Evolutionary conservation across 2,329 filamentous ascomycete genomes (phyloP), one percentile per base, ranked within the genome.

Genomic region (Lasiodiplodia citricola): DNA sequence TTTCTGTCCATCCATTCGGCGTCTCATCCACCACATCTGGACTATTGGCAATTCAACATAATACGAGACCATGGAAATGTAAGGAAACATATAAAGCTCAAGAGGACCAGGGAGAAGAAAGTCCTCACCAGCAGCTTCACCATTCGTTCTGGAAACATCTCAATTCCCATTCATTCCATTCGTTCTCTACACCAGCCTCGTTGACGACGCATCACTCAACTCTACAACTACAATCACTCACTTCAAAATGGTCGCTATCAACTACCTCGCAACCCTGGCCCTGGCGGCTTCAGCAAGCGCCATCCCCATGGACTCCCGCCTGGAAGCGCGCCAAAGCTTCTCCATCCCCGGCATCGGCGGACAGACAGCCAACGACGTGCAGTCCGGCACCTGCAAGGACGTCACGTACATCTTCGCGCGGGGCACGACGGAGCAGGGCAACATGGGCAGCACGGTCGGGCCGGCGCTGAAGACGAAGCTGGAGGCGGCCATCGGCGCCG

Each of bases 401-500:
- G 80, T 86, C 70, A 87, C 85, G 8, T 76, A 88, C 66, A 83
- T 88, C 71, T 88, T 85, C 71, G 86, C 86, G 21, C 82, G 86
- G 18, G 86, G 87, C 7, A 87, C 86, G 4, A 83, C 81, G 4
- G 85, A 88, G 75, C 38, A 70, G 0, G 86, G 85, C 54, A 87
- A 87, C 72, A 83, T 88, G 60, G 86, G 86, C n/a, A 74, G 73
- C 21, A 70, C 83, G 6, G 80, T 83, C 1, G 86, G 86, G 1
- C 86, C 86, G 2, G 83, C 84, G 1, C 84, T 88, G 71, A 84
- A 85, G 70, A 75, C 81, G 52, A 81, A 82, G 1, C 74, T 88
- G 1, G 79, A 78, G 10, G 56, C 73, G 4, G 73, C 76, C 65
- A 76, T 87, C 69, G 84, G 82, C 14, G 78, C 75, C 7, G 77